phyloP scores from a whole-genome alignment of 2,329 filamentous ascomycete species.

The Hymenoscyphus occultus region DNA sequence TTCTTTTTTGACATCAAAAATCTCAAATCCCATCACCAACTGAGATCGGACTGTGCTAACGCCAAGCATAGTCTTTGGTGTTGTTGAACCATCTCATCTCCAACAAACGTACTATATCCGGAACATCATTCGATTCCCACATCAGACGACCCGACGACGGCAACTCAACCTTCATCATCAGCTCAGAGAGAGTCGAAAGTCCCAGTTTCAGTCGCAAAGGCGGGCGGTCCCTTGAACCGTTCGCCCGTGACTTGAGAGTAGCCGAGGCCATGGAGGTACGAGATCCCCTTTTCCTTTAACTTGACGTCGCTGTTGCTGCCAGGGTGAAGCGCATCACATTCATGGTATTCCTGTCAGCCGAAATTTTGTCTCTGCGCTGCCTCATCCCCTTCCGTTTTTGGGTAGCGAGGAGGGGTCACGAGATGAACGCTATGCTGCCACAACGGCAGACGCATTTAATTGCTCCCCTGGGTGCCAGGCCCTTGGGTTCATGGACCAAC shows the following conservation, averaged over 20 bases:
- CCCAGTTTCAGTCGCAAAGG: slow-evolving; percentile 2
- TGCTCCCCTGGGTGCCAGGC: slow-evolving; percentile 11
- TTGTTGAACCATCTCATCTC: slow-evolving; percentile 5
- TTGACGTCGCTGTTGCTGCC: background rate
- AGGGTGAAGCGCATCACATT: background rate
- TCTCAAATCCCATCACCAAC: background rate
- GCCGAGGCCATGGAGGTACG: slow-evolving; percentile 3
- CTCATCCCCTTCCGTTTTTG: background rate
- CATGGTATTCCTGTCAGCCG: background rate
- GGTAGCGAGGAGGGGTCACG: slow-evolving; percentile 3
- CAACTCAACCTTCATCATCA: slow-evolving; percentile 1
- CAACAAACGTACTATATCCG: background rate
- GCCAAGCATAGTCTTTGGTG: background rate
- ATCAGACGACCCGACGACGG: slow-evolving; percentile 4
- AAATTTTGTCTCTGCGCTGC: slow-evolving; percentile 2
- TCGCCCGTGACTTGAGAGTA: background rate
- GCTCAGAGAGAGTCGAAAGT: background rate
- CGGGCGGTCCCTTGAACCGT: slow-evolving; percentile 1
- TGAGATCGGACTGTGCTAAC: background rate
- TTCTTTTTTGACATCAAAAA: background rate
- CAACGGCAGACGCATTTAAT: slow-evolving; percentile 4
- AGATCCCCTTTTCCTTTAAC: background rate
- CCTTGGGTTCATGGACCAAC: slow-evolving; percentile 6
- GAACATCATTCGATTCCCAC: background rate
- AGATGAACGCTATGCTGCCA: background rate